These are phyloP conservation scores for Pythium chondricola DNA, from an alignment of 352 stramenopile species.

Conservation along the genomic window DNA sequence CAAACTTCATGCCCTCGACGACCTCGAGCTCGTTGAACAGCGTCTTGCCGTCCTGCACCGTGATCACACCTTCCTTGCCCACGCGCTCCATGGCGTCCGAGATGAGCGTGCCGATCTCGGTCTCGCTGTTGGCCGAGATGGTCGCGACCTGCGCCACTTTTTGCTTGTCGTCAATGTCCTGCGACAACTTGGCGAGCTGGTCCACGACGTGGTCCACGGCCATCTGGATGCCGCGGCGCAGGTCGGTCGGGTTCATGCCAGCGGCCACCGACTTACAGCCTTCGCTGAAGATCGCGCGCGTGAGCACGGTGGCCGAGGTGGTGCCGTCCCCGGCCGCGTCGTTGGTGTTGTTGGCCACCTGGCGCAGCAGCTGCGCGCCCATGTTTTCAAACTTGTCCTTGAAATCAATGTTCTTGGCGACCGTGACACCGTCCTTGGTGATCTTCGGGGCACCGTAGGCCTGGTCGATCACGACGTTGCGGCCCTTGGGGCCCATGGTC, in stretches of 20 bases:
- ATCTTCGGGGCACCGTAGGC: constrained; percentile 96
- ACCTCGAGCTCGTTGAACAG: constrained; percentile 99
- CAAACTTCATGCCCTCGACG: constrained; percentile 99
- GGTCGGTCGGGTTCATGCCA: constrained; percentile 99
- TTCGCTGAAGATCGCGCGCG: constrained; percentile 98
- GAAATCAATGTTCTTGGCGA: constrained; percentile 97
- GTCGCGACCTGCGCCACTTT: constrained; percentile 99
- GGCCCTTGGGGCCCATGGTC: constrained; percentile 99
- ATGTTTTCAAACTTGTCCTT: constrained; percentile 94
- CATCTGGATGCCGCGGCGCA: constrained; percentile 96
- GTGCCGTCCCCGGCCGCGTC: constrained; percentile 99
- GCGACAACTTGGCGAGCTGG: constrained; percentile 93
- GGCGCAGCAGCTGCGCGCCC: constrained; percentile 77
- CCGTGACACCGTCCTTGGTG: constrained; percentile 98
- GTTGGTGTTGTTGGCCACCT: constrained; percentile 98
- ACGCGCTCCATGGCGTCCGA: constrained; percentile 99
- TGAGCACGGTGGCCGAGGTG: constrained; percentile 98
- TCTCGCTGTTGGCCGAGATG: constrained; percentile 99
- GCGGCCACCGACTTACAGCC: constrained; percentile 98
- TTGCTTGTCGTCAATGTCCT: constrained; percentile 97
- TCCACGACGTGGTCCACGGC: constrained; percentile 96
- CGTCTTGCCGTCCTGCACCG: constrained; percentile 99
- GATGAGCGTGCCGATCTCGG: constrained; percentile 97
- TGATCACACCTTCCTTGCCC: constrained; percentile 98
- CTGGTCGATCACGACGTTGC: constrained; percentile 99